phyloP scores from a whole-genome alignment of 768 basidiomycete genomes.

The Ramaria rubella region DNA sequence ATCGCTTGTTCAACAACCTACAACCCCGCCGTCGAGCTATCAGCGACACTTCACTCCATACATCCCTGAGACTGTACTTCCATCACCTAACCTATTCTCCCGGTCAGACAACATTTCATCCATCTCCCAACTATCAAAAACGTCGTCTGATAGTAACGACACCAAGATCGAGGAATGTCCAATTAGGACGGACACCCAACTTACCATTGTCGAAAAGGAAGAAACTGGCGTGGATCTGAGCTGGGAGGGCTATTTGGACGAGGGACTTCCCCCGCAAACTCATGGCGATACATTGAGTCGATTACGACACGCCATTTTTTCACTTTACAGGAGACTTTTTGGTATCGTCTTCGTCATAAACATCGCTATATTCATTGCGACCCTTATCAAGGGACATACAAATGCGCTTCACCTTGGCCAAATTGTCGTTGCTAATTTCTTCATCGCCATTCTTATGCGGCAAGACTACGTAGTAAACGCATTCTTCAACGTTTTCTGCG shows the following conservation, averaged over 20 bases:
- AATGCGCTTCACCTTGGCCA: slow-evolving; percentile 33
- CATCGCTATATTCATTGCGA: slow-evolving; percentile 39
- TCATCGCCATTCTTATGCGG: slow-evolving; percentile 41
- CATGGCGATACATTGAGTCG: slow-evolving; percentile 45
- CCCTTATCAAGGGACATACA: slow-evolving; percentile 27
- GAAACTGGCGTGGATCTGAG: not conserved
- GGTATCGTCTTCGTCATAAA: slow-evolving; percentile 46
- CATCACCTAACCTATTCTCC: no score
- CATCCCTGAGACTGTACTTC: not conserved
- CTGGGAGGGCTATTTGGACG: slow-evolving; percentile 52
- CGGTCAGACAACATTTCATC: not conserved
- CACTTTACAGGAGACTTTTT: slow-evolving; percentile 50
- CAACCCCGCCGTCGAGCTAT: not conserved
- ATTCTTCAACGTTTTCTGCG: slow-evolving; percentile 47
- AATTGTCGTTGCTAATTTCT: slow-evolving; percentile 43
- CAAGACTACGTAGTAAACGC: slow-evolving; percentile 55
- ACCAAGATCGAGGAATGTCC: not conserved
- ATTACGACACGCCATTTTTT: slow-evolving; percentile 48
- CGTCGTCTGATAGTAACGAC: not conserved
- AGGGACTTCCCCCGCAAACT: slow-evolving; percentile 43
- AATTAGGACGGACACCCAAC: not conserved
- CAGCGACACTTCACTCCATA: not conserved
- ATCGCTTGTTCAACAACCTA: not conserved
- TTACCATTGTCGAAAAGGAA: not conserved
- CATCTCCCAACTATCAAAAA: not conserved